Evolutionary conservation across 805 yeast genomes (phyloP), one percentile per base, ranked within the genome.

Genomic region (Myxozyma lipomycoides): DNA sequence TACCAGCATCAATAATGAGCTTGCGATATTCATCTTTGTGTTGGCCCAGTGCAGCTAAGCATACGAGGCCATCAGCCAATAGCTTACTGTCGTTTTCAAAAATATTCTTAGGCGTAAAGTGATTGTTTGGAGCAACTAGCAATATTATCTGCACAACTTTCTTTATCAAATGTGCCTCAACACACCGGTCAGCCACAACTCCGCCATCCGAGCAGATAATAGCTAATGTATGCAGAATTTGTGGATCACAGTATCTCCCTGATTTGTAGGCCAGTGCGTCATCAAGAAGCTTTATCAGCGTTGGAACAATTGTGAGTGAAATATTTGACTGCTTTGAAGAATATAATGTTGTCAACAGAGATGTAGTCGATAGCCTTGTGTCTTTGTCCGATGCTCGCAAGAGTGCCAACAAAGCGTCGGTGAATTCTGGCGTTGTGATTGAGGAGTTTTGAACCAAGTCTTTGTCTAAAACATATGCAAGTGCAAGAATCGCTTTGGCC

Each of bases 131-230:
- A 43, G 61, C 55, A 15, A 48, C 43, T 10, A 48, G 58, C 23
- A 56, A 49, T 17, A 59, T 49, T 17, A 60, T 45, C 10, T 48
- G 46, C 19, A 57, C 60, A 9, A 67, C 54, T 23, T 62, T 60
- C 23, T 55, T 53, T 30, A 67, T 55, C n/a, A 67, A 54, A 3
- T 64, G 66, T 7, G 66, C 65, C 49, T 67, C 71, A 18, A 59
- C 67, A 2, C 68, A 70, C 50, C 64, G 46, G 2, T 56, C 60
- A 4, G 68, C 64, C 40, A 59, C 50, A 10, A 55, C 55, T 6
- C 60, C 63, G 26, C 67, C 67, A 37, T 65, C 68, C 19, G 67
- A 59, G 48, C 69, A 66, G 2, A 68, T 43, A 6, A 61, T 43
- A 1, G 68, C 68, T 17, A 67, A 49, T 6, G 66, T 61, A 25